Base-by-base conservation (phyloP, 106 monocot genomes). In the Dendrobium catenatum region DNA sequence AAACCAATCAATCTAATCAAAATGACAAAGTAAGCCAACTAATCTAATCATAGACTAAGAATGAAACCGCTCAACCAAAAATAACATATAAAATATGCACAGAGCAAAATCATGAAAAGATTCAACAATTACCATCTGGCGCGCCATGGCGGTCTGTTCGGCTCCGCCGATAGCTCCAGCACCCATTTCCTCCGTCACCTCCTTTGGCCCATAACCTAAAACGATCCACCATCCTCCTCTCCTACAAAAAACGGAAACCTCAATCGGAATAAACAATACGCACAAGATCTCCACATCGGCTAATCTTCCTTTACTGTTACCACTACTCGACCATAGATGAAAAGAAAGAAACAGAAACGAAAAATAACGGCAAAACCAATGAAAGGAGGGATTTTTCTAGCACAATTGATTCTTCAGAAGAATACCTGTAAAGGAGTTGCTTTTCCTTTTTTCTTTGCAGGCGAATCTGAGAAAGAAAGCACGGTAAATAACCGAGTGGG, bases 161-260 rank as follows among this genome's bases (percentile, higher is more conserved):
- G 77, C 89, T 93, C 20, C 94, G 93, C 46, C 85, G 85, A 31
- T 79, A 11, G 81, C 98, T 98, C 79, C 80, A 87, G 46, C 98
- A 98, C 6, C 98, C 98, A 68, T 88, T 94, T 27, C 94, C 98
- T 64, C 98, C 98, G 42, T 95, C 91, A 13, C 98, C 98, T 82
- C 98, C 93, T 81, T 95, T 98, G 7, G 91, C 94, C 87, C 94
- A 89, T 47, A 98, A 9, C 83, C 84, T 86, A 40, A 93, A 85
- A 73, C 83, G 89, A 86, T 98, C 97, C 58, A 89, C 76, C 97
- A 98, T 98, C 77, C 78, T 88, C 80, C 94, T 86, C 84, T 94
- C 94, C 98, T 98, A 82, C 43, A 76, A 44, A 29, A 75, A 75
- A 47, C 20, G 11, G 24, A 64, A 22, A 33, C 55, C 24, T 81